Base-by-base conservation (phyloP, 2,329 filamentous ascomycete species). In the Acephala macrosclerotiorum region DNA sequence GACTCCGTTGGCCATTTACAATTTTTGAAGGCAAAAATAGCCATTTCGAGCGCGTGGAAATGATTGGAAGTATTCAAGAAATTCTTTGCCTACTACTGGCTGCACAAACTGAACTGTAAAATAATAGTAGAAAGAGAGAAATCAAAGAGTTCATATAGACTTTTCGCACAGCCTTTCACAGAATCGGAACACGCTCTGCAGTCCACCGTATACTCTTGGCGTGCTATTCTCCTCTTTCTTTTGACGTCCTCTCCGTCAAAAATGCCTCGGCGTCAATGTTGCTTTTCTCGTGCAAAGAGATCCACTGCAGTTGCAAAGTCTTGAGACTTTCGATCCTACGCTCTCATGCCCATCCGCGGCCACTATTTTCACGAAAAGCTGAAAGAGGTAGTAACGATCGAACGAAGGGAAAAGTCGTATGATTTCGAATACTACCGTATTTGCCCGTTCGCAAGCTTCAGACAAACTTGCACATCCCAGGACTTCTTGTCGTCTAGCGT, bases 191-290 rank as follows among this genome's bases (percentile, higher is more conserved):
- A 58, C 65, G 35, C 64, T 47, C 40, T 70, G 25, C 20, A 26
- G 62, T 57, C 56, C 29, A 29, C 62, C n/a, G 57, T 63, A 63
- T 20, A 42, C 38, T 53, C 59, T 18, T 53, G 45, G 16, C 36
- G 25, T 64, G 57, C 53, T 29, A 49, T 51, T 35, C 60, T 33
- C 57, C 53, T 25, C n/a, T n/a, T n/a, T n/a, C n/a, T n/a, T n/a
- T n/a, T 62, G 42, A 65, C 58, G 60, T 40, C 38, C 26, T 57
- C 65, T 20, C 49, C 47, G 63, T 60, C 5, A 58, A 60, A 67
- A 67, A 64, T 58, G 65, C 65, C 68, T 67, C 33, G 58, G 60
- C 60, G 36, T 67, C 47, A 69, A 69, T 67, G 45, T 61, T 16
- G 18, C 61, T 58, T n/a, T n/a, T n/a, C 51, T 60, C 22, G 49